Evolutionary conservation across 257 asterid genomes (phyloP), one percentile per base, ranked within the genome.

Genomic region (Osmanthus fragrans): DNA sequence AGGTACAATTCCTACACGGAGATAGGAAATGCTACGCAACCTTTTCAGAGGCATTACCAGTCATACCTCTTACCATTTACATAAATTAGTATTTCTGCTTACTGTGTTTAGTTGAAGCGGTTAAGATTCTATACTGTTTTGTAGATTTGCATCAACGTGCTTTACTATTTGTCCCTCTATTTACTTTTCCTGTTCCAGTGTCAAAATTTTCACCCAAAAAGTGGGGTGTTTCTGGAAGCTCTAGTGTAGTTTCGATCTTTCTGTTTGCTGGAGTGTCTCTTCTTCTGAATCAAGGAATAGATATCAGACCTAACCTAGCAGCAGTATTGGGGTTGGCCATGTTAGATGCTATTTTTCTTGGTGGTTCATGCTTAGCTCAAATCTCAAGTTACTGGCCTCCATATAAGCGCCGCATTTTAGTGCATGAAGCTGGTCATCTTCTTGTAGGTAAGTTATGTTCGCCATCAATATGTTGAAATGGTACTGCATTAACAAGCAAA

Each of bases 301-400:
- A 95, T 79, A 82, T 95, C 79, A 87, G 99, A 82, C 93, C 98
- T 18, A 93, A 93, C 88, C 84, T 95, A 71, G 94, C 93, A 37
- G 94, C 90, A 34, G 67, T 91, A 56, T 73, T 93, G 84, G 96
- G 91, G 18, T 81, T 95, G 87, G 80, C 98, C 27, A 71, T 80
- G 72, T 69, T 91, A 36, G 98, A 91, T 86, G 96, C 99, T 78
- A 71, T 84, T 86, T 85, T 93, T 82, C 96, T 95, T 70, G 98
- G 98, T 80, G 99, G 99, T 34, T 79, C 97, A 49, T 95, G 93
- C 86, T 83, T 95, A 82, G 97, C 99, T 81, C 96, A 87, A 75
- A 89, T 95, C 82, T 89, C 98, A 80, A 91, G 99, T 83, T 89
- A 85, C 76, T 95, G 99, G 99, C 99, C 98, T 85, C 99, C 98